Evolutionary conservation across 1,139 yeast genomes (phyloP), one percentile per base, ranked within the genome.

Genomic region (Protomyces pachydermus): DNA sequence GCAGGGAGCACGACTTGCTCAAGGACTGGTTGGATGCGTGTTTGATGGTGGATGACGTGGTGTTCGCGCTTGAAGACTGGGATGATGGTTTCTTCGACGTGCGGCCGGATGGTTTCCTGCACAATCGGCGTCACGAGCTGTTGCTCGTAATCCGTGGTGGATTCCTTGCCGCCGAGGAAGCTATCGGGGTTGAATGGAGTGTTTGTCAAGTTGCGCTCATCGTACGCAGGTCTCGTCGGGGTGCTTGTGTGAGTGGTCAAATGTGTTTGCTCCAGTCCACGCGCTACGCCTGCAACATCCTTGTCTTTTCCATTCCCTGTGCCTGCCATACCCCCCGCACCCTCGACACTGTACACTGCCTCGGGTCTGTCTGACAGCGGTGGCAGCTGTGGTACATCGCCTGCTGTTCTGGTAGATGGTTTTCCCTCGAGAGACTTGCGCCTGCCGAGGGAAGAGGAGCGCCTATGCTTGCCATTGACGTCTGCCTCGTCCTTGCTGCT

Each of bases 31-130:
- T 54, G 58, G 32, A 60, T 54, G n/a, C 58, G 37, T 3, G 64
- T 54, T 54, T 60, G 64, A 45, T 54, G 58, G 25, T 60, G 64
- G 12, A 54, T 54, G 50, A 60, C 54, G 39, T 60, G 64, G 34
- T 53, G 58, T 8, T 60, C 64, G 37, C 64, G 64, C 28, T 54
- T 51, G 54, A 54, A 45, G 28, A 60, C 28, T 8, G 58, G 64
- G 23, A 34, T 51, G 42, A 54, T 14, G 18, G 45, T 52, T 34
- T 60, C 64, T 4, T 14, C 34, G 39, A 46, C 48, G 16, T 45
- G 12, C 5, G 58, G 54, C 34, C 23, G 16, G 9, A 60, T 32
- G 28, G 54, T 46, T 28, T 60, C 64, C 18, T 60, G 64, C 16
- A 60, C 54, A 37, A 60, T 58, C 2, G 64, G 54, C 6, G 64